Base-by-base conservation (phyloP, 2,329 filamentous ascomycete species). In the Colletotrichum spaethianum region DNA sequence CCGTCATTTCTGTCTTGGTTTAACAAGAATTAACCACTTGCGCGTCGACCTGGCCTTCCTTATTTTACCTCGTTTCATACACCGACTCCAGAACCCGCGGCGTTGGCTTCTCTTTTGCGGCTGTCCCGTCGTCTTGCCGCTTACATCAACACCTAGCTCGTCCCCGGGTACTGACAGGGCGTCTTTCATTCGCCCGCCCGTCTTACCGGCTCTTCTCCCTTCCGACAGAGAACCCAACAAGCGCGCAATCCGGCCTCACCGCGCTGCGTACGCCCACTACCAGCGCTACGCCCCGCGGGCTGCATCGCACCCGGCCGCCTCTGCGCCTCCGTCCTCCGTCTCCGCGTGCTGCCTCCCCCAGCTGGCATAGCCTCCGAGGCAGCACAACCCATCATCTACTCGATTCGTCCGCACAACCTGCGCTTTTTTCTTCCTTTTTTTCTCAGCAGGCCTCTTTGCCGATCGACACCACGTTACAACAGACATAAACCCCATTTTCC, bases 241-340 rank as follows among this genome's bases (percentile, higher is more conserved):
- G 62, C 36, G 36, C 48, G 50, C 33, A 23, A 44, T 48, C 60
- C 64, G 63, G 63, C 69, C 36, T 63, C 57, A 53, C 64, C 63
- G 57, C 28, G 36, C 57, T n/a, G 66, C 48, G 40, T 23, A 38
- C 55, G 55, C 63, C 36, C 68, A 71, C 68, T 26, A 11, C 64
- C 56, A 68, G 40, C 57, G 42, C 68, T 53, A 71, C 57, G 57
- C 57, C 68, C 64, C 57, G 42, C 68, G 42, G 68, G 28, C 28
- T 33, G 26, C 57, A 63, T 38, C 63, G 59, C 26, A 52, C 42
- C 57, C 69, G 52, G 59, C 48, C 28, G 11, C 11, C 14, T 57
- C 50, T 52, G 42, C 64, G 64, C 36, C 69, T 72, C 44, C 57
- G 48, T 68, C 52, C 57, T 56, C 69, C 59, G 69, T 63, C 57